These are phyloP conservation scores for Ceratocystis diversiconidia DNA, from an alignment of 2,329 filamentous ascomycete species.

Conservation along the genomic window DNA sequence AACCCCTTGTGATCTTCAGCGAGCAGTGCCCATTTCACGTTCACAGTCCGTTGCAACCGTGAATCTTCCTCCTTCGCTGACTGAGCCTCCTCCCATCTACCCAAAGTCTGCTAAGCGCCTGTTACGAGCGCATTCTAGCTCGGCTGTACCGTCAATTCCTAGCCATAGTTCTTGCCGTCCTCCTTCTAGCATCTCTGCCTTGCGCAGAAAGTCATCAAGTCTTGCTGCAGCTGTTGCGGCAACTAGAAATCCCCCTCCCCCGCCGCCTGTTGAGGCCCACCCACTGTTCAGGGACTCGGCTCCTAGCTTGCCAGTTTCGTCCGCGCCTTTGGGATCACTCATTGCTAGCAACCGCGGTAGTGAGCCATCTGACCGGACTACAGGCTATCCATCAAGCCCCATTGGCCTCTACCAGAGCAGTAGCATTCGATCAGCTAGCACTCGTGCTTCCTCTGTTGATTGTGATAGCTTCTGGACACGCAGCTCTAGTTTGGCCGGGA, in stretches of 20 bases:
- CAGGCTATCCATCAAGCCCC: background rate
- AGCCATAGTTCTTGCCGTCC: background rate
- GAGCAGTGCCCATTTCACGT: background rate
- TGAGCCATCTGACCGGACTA: background rate
- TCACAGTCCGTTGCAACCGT: background rate
- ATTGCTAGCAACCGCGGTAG: background rate
- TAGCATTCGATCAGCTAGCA: slow-evolving; percentile 12
- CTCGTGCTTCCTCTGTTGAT: slow-evolving; percentile 3
- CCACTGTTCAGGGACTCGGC: slow-evolving; percentile 13
- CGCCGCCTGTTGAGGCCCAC: slow-evolving; percentile 15
- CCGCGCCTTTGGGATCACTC: background rate
- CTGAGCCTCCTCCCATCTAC: background rate
- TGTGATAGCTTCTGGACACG: slow-evolving; percentile 8
- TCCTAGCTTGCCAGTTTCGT: background rate
- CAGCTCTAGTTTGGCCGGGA: slow-evolving; percentile 9
- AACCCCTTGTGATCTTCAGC: background rate
- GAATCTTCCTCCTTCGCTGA: background rate
- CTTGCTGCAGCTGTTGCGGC: slow-evolving; percentile 13
- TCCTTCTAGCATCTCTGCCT: background rate
- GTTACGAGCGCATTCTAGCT: slow-evolving; percentile 6
- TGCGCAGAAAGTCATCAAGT: slow-evolving; percentile 7
- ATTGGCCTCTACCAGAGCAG: slow-evolving; percentile 9
- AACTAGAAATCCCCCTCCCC: slow-evolving; percentile 6
- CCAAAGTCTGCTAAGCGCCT: background rate
- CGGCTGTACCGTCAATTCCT: background rate